Evolutionary conservation across 208 protist species (phyloP).

Genomic region (Giardia duodenalis): DNA sequence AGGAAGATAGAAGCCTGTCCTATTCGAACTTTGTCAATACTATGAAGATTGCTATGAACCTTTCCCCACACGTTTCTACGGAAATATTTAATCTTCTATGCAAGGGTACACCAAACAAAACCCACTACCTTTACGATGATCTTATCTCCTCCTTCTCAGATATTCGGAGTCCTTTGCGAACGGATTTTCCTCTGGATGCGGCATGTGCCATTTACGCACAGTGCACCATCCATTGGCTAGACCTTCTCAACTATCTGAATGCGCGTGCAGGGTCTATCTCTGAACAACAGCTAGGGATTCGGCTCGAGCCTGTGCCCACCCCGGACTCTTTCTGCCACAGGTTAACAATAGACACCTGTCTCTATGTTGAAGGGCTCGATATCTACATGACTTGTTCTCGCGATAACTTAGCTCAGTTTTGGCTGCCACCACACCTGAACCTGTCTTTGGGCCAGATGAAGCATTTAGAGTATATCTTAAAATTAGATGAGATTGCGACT

Average conservation of each 20-base stretch:
- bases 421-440: neutral
- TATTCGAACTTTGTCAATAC: neutral
- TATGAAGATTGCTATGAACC: neutral
- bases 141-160: neutral
- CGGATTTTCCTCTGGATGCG: neutral
- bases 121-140: neutral
- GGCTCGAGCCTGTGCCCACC: neutral
- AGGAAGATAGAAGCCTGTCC: neutral
- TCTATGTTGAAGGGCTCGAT: conserved; percentile 5
- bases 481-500: neutral
- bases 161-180: neutral
- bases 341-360: neutral
- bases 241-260: neutral
- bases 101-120: neutral
- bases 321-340: neutral
- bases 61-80: neutral
- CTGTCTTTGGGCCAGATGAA: neutral
- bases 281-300: neutral
- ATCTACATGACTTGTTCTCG: neutral
- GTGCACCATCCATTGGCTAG: neutral
- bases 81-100: conserved; percentile 6
- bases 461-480: neutral
- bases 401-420: neutral
- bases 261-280: neutral
- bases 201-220: neutral